Evolutionary conservation across 2,329 filamentous ascomycete species (phyloP), one percentile per base, ranked within the genome.

Genomic region (Amesomyces nigricolor): DNA sequence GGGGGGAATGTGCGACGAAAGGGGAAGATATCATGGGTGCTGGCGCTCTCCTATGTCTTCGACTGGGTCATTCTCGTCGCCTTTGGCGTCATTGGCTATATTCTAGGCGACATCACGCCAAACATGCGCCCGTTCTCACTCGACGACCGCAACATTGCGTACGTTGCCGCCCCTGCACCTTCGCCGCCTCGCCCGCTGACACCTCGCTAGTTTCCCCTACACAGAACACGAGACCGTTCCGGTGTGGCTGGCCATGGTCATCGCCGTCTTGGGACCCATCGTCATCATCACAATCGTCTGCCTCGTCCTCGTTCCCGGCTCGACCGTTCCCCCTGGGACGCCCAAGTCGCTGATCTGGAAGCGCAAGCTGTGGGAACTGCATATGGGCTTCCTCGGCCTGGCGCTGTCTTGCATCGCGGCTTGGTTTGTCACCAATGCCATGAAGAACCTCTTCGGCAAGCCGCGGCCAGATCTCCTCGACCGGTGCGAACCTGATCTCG

Each of bases 311-410:
- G 83, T 94, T 0, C 90, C 90, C 1, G 89, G 88, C 3, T 78
- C 81, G 5, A 85, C 84, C 1, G 83, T 86, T 0, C 79, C 81
- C 14, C 76, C 75, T 42, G 77, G 79, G 17, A 85, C 86, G 0
- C 83, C 88, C 1, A 78, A 78, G 60, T 70, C 78, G 4, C 72
- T 89, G 52, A 76, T 91, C 44, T 91, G 89, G 85, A 82, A 81
- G 67, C 81, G 89, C 61, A 96, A 94, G 72, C 70, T 96, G 1
- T 96, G 92, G 91, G 91, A 96, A 70, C 84, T 89, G 69, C 90
- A 96, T 67, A 84, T 83, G 2, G 91, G 89, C 56, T 89, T 87
- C 83, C 82, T 96, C 65, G 91, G 91, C 0, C 78, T 96, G 2
- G 88, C 78, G 0, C 75, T 96, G 16, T 83, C 88, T 2, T 75